Evolutionary conservation across 2,329 filamentous ascomycete genomes (phyloP).

Genomic region (Arthrobotrys conoides): DNA sequence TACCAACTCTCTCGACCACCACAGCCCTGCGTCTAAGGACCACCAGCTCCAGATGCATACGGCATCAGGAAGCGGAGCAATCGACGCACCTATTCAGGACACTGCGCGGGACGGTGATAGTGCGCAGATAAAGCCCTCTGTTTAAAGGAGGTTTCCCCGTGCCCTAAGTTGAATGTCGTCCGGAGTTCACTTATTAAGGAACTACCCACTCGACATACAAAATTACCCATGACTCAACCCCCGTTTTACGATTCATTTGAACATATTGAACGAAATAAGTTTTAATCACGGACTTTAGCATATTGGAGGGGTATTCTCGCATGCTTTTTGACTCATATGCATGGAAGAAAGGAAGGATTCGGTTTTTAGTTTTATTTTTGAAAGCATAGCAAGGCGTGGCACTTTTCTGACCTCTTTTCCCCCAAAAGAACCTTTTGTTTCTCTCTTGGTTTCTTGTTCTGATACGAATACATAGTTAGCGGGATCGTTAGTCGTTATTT

Average conservation of each 20-base stretch:
- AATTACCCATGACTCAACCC: neutral
- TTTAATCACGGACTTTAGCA: slow-evolving; percentile 29
- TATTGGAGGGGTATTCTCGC: slow-evolving; percentile 7
- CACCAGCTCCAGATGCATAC: neutral
- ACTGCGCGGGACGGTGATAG: neutral
- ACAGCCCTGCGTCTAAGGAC: neutral
- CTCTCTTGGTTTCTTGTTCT: neutral
- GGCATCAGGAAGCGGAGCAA: too few species aligned
- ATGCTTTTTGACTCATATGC: slow-evolving; percentile 31
- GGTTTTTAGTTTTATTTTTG: slow-evolving; percentile 40
- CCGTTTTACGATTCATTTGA: slow-evolving; percentile 49
- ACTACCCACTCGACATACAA: neutral
- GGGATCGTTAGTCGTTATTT: slow-evolving; percentile 27
- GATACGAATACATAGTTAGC: slow-evolving; percentile 43
- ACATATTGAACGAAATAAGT: slow-evolving; percentile 54
- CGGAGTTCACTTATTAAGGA: slow-evolving; percentile 1
- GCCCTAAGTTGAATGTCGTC: neutral
- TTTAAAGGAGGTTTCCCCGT: neutral
- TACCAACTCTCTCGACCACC: neutral
- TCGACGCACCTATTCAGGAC: neutral
- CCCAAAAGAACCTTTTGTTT: slow-evolving; percentile 30
- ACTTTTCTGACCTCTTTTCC: slow-evolving; percentile 34
- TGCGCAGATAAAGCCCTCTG: neutral
- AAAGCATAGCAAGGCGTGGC: slow-evolving; percentile 59
- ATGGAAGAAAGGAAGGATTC: slow-evolving; percentile 39